Evolutionary conservation across 768 basidiomycete species (phyloP).

Genomic region (Boletus subcaerulescens): DNA sequence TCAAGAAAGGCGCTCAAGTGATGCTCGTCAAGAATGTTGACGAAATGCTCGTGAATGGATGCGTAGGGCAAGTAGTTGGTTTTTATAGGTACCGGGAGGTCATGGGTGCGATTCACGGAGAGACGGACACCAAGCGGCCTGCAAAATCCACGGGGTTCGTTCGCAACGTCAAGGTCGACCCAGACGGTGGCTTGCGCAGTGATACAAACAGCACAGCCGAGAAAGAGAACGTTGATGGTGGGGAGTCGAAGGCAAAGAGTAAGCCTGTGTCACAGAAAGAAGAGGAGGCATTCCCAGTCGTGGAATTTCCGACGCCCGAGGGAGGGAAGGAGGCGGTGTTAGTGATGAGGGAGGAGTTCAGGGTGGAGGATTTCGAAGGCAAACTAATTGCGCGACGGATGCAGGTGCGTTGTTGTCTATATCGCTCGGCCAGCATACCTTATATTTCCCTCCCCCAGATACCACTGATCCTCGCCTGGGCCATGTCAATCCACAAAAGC

Average conservation of each 20-base stretch:
- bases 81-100: conserved; percentile 39
- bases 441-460: conserved; percentile 37
- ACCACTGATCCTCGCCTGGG: conserved; percentile 75
- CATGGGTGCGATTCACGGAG: conserved; percentile 14
- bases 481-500: conserved; percentile 75
- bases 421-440: neutral
- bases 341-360: conserved; percentile 51
- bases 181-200: conserved; percentile 25
- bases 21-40: conserved; percentile 74
- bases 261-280: conserved; percentile 35
- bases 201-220: conserved; percentile 3
- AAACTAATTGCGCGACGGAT: conserved; percentile 46
- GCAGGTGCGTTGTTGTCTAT: conserved; percentile 29
- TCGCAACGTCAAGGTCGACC: conserved; percentile 32
- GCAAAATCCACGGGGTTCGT: conserved; percentile 35
- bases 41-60: conserved; percentile 62
- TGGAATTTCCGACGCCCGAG: conserved; percentile 43
- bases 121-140: conserved; percentile 24
- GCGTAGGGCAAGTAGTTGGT: conserved; percentile 57
- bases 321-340: conserved; percentile 45
- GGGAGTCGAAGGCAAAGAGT: conserved; percentile 15
- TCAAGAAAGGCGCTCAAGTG: conserved; percentile 62
- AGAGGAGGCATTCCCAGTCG: conserved; percentile 44
- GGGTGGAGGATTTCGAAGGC: conserved; percentile 51
- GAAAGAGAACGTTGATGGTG: conserved; percentile 35